Evolutionary conservation across 192 early-diverging fungal species (phyloP), one percentile per base, ranked within the genome.

Genomic region (Phlyctochytrium arcticum): DNA sequence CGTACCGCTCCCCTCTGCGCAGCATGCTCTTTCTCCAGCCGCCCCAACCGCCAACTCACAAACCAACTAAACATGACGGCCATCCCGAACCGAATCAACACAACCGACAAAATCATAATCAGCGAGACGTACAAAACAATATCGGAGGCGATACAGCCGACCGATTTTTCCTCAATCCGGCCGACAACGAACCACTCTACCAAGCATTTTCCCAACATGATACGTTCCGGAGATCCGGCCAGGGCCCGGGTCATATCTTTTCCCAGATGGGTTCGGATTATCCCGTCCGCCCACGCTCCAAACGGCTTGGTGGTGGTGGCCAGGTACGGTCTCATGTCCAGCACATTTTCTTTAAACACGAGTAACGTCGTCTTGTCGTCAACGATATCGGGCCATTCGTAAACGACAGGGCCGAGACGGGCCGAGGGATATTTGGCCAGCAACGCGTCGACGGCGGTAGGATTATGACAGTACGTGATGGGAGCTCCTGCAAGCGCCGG

Each of bases 21-120:
- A 27, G 31, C 48, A 24, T 69, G 39, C 17, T 63, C 42, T 42
- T 62, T 7, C 37, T 57, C 36, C 54, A 94, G 83, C 68, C 83
- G 80, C 9, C 93, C 93, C n/a, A 95, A 75, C 32, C 81, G 70
- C 65, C 86, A 78, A 26, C 85, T 84, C 60, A 92, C 72, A 71
- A 90, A 81, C 92, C 92, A 94, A 29, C 84, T 84, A 76, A 92
- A 94, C 34, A 84, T 71, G 27, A 93, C 72, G 0, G 92, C 91
- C 62, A 90, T 75, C 59, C 79, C 68, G 62, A 95, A 95, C 9
- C 72, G 67, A 0, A 61, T 33, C 5, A 74, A 27, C 15, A 77
- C 65, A 2, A 77, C 62, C 6, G 46, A 21, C 10, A 74, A 51
- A 56, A 77, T 74, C 24, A 74, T 57, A 37, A 74, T 57, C 5